These are phyloP conservation scores for Syzygium aromaticum DNA, from an alignment of 345 rosid species.

Conservation along the genomic window DNA sequence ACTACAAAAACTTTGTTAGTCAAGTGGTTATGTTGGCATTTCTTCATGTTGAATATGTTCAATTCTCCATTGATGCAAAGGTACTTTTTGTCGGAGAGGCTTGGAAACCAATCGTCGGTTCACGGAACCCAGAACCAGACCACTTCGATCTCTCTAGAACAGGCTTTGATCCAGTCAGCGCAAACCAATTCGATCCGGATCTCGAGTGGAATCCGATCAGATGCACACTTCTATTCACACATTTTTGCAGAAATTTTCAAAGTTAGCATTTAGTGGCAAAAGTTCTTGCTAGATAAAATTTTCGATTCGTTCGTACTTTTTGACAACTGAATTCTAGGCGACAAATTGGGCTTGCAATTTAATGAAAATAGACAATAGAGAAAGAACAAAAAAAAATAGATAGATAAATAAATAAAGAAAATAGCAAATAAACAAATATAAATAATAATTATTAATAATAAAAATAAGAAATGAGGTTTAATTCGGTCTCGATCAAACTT, in stretches of 20 bases:
- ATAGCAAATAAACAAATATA: too few species aligned
- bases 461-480: too few species aligned
- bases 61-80: neutral
- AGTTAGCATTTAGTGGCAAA: neutral
- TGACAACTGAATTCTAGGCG: neutral
- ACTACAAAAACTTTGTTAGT: neutral
- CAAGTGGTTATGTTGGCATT: neutral
- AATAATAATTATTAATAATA: too few species aligned
- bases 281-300: neutral
- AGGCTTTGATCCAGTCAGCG: neutral
- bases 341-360: neutral
- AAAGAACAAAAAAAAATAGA: neutral
- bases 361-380: neutral
- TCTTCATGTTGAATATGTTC: neutral
- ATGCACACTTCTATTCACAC: neutral
- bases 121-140: fast-evolving
- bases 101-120: neutral
- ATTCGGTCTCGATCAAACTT: too few species aligned
- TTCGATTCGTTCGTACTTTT: neutral
- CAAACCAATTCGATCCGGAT: neutral
- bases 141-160: neutral
- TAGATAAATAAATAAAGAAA: neutral
- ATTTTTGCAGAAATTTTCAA: neutral
- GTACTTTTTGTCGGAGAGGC: neutral
- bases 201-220: neutral